Conservation (phyloP, 805 yeast species). For the Yamadazyma nakazawae region DNA sequence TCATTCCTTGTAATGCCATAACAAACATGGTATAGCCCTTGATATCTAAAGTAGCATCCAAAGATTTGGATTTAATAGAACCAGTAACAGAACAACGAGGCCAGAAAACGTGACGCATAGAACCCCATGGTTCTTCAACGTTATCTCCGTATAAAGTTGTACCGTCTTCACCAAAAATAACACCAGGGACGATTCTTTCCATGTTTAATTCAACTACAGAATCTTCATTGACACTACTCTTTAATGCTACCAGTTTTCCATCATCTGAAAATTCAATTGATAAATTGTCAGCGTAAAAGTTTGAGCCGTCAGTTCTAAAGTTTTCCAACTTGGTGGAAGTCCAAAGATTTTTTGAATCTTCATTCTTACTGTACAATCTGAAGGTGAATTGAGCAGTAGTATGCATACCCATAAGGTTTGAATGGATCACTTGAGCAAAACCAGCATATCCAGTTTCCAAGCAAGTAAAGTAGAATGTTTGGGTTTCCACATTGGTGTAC, state of each 20-base stretch:
- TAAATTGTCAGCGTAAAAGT: slow-evolving; percentile 75
- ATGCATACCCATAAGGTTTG: slow-evolving; percentile 83
- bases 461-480: slow-evolving; percentile 80
- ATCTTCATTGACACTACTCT: slow-evolving; percentile 64
- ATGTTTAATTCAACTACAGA: slow-evolving; percentile 68
- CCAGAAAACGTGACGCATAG: slow-evolving; percentile 96
- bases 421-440: slow-evolving; percentile 92
- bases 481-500: slow-evolving; percentile 92
- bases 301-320: slow-evolving; percentile 67
- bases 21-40: slow-evolving; percentile 73
- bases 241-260: slow-evolving; percentile 45
- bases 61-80: slow-evolving; percentile 43
- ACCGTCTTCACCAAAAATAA: slow-evolving; percentile 89
- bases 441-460: slow-evolving; percentile 64
- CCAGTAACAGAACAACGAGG: slow-evolving; percentile 81
- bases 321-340: slow-evolving; percentile 86
- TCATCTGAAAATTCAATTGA: slow-evolving; percentile 60
- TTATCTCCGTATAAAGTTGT: slow-evolving; percentile 84
- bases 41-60: slow-evolving; percentile 30
- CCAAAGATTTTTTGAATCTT: slow-evolving; percentile 61
- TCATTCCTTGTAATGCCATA: slow-evolving; percentile 98
- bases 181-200: slow-evolving; percentile 66
- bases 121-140: slow-evolving; percentile 86
- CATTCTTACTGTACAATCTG: slow-evolving; percentile 58
- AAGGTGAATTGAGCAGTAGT: slow-evolving; percentile 94